Evolutionary conservation across 1,139 yeast species (phyloP), one percentile per base, ranked within the genome.

Genomic region (Suhomyces wounanorum): DNA sequence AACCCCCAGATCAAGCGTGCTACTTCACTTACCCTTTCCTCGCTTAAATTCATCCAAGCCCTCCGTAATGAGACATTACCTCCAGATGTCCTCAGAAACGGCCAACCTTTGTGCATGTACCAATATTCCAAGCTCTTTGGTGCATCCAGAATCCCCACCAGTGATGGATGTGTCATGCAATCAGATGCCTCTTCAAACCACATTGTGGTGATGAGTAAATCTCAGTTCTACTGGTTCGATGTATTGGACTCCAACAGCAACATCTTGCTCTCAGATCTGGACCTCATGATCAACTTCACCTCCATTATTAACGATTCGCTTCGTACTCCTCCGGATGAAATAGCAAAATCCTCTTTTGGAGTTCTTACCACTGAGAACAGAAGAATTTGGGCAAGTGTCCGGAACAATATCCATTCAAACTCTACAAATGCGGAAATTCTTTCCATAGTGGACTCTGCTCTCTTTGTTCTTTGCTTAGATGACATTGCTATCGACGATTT

Each of bases 181-280:
- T 80, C 89, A 4, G 96, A 89, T 65, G 66, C 78, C 16, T 75
- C 83, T 13, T 84, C 95, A 1, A 87, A 84, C 61, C 97, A 90
- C 66, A 83, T 90, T 49, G 87, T 89, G 30, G 92, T 90, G n/a
- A 73, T 89, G 66, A 85, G 91, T 57, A 85, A 87, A 62, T 88
- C 96, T 5, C 96, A 90, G 67, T 87, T 89, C 68, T 90, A 90
- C 70, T 90, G 97, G 96, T 90, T 90, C 66, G 96, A 90, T 65
- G 97, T 90, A 2, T 74, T 90, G 62, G 96, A 89, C 67, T 77
- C 77, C 49, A 73, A 84, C 54, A 82, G 87, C 64, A 85, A 87
- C 61, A 73, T 90, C 56, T 77, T 88, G 48, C 72, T 89, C 62
- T 78, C 85, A 2, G 95, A 89, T 63, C 83, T 81, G 52, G 96